Percentiles rank a stretch among this genome's conserved stretches.
Conservation (phyloP, 192 early-diverging fungal species). For the Entophlyctis luteolus region DNA sequence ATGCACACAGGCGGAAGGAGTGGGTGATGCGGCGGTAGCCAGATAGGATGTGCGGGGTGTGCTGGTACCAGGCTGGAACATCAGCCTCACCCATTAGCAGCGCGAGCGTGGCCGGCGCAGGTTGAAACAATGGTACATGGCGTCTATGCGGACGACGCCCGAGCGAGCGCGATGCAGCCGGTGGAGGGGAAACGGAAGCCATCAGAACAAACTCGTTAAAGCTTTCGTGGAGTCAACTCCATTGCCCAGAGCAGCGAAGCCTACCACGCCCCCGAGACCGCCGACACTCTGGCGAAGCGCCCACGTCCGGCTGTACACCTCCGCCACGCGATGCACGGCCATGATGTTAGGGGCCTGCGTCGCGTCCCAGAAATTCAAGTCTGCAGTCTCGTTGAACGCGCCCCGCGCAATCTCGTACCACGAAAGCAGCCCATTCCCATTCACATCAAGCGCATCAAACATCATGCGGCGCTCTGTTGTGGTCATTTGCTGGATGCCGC, state of each 20-base stretch:
- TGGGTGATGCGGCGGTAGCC: slow-evolving; percentile 78
- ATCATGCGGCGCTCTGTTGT: not conserved
- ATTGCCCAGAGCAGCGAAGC: too few relatives aligned
- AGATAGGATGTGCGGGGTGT: slow-evolving; percentile 72
- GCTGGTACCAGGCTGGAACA: slow-evolving; percentile 45
- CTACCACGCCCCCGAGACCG: too few relatives aligned
- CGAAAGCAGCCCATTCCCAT: not conserved
- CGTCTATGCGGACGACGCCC: too few relatives aligned
- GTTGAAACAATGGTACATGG: too few relatives aligned
- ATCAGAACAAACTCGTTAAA: too few relatives aligned
- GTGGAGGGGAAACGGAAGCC: too few relatives aligned
- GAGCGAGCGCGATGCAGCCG: too few relatives aligned
- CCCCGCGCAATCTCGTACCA: not conserved
- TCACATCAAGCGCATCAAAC: not conserved
- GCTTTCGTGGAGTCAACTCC: too few relatives aligned
- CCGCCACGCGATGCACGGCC: not conserved
- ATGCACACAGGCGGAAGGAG: slow-evolving; percentile 71
- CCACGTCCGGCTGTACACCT: slow-evolving; percentile 3
- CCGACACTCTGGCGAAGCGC: too few relatives aligned
- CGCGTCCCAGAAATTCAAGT: not conserved
- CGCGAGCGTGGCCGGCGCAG: too few relatives aligned
- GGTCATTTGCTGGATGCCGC: not conserved
- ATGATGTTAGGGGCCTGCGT: not conserved
- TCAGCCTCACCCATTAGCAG: not conserved
- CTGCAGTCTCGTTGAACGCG: too few relatives aligned